A percentile compares a stretch with the other conserved stretches of the same genome.
Evolutionary conservation across 306 rosid genomes (phyloP).

Genomic region (Cicer cuneatum): DNA sequence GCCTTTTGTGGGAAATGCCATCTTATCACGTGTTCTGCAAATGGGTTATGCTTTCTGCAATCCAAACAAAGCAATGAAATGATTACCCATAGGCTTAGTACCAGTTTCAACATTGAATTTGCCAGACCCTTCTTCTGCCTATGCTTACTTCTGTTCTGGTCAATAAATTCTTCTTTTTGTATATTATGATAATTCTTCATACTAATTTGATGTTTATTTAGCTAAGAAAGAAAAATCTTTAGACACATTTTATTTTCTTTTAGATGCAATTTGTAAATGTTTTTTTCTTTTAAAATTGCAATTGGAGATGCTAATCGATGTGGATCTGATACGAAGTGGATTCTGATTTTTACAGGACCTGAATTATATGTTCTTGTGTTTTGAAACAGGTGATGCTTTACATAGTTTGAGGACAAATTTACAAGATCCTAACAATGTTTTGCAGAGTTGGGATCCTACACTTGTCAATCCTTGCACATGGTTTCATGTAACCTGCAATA

Average conservation of each 20-base stretch:
- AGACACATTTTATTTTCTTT: background rate
- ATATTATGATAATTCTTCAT: too few relatives aligned
- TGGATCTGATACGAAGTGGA: constrained; percentile 13
- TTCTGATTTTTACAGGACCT: constrained; percentile 35
- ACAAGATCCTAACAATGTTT: constrained; percentile 90
- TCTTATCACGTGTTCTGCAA: constrained; percentile 23
- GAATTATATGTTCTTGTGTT: constrained; percentile 41
- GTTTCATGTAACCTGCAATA: constrained; percentile 99
- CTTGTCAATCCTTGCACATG: constrained; percentile 99
- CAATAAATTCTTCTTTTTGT: background rate
- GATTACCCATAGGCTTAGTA: background rate
- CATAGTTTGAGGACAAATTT: constrained; percentile 90
- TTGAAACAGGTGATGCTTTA: constrained; percentile 88
- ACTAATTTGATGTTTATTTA: background rate
- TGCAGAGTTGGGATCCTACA: constrained; percentile 99
- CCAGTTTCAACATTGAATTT: constrained; percentile 36
- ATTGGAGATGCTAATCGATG: constrained; percentile 7
- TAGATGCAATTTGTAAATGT: constrained; percentile 8
- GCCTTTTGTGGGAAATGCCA: constrained; percentile 40
- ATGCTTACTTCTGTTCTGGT: background rate
- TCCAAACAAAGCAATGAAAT: constrained; percentile 29
- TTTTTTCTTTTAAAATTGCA: constrained; percentile 4
- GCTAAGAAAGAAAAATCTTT: background rate
- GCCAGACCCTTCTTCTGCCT: constrained; percentile 9
- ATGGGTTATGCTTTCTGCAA: constrained; percentile 29